phyloP scores from a whole-genome alignment of 2,329 filamentous ascomycete species.

The Drechslerella coelobrocha region DNA sequence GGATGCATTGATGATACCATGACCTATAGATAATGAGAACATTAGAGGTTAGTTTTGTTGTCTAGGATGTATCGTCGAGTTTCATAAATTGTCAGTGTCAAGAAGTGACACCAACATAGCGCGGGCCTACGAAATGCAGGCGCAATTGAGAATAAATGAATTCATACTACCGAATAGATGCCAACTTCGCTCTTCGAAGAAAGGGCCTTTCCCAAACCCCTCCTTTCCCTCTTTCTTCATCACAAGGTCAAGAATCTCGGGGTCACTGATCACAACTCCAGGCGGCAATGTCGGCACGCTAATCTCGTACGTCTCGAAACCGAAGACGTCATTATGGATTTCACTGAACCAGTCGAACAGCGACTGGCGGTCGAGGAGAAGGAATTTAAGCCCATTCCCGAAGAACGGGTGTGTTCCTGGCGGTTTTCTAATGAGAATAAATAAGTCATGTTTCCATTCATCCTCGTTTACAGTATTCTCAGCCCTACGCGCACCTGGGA shows the following conservation, averaged over 20 bases:
- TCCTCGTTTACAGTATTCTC: no score
- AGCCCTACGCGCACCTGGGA: no score
- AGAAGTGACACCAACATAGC: neutral
- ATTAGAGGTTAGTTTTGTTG: neutral
- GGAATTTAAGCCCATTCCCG: slow-evolving; percentile 45
- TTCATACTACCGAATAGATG: slow-evolving; percentile 66
- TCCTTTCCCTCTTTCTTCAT: slow-evolving; percentile 65
- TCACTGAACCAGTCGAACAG: slow-evolving; percentile 49
- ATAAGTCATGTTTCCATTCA: neutral
- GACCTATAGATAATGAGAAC: slow-evolving; percentile 58
- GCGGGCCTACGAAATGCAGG: neutral
- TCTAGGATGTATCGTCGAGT: neutral
- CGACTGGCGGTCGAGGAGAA: slow-evolving; percentile 36
- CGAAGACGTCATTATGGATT: slow-evolving; percentile 58
- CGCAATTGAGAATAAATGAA: slow-evolving; percentile 24
- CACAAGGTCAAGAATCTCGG: slow-evolving; percentile 68
- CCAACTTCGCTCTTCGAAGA: slow-evolving; percentile 68
- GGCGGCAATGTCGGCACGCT: slow-evolving; percentile 69
- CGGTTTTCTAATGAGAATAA: slow-evolving; percentile 14
- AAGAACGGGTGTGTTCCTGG: slow-evolving; percentile 37
- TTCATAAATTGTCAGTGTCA: neutral
- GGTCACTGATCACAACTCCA: slow-evolving; percentile 69
- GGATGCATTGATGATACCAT: slow-evolving; percentile 72
- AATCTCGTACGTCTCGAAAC: slow-evolving; percentile 69
- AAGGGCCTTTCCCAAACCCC: slow-evolving; percentile 68